Percentiles rank a stretch among this genome's conserved stretches.
Conservation (phyloP, 768 basidiomycete species). For the Suillus placidus region DNA sequence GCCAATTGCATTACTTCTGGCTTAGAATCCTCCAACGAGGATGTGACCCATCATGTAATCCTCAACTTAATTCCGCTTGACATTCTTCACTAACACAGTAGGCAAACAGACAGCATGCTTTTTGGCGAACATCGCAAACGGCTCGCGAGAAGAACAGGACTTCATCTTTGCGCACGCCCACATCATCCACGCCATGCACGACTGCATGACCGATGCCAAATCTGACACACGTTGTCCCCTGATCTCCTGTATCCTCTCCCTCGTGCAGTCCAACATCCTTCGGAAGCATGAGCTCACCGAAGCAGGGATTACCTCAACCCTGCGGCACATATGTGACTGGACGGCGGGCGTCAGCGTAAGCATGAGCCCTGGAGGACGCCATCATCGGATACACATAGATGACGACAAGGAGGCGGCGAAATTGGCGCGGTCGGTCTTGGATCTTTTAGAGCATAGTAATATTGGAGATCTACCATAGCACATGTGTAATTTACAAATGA, state of each 20-base stretch:
- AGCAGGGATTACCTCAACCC: slow-evolving; percentile 46
- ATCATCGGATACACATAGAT: slow-evolving; percentile 48
- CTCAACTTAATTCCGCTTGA: neutral
- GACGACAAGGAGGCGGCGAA: slow-evolving; percentile 64
- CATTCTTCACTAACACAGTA: neutral
- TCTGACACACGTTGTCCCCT: slow-evolving; percentile 63
- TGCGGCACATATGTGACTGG: slow-evolving; percentile 47
- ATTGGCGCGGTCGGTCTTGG: slow-evolving; percentile 57
- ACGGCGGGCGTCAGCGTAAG: slow-evolving; percentile 24
- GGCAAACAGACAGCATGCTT: slow-evolving; percentile 54
- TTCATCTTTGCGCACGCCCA: slow-evolving; percentile 52
- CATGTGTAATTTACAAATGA: neutral
- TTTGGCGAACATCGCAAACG: slow-evolving; percentile 73
- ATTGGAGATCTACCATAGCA: slow-evolving; percentile 27
- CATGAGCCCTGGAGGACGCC: slow-evolving; percentile 35
- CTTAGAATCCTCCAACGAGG: slow-evolving; percentile 54
- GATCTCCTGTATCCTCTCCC: slow-evolving; percentile 58
- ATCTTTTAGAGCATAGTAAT: slow-evolving; percentile 40
- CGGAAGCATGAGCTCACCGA: slow-evolving; percentile 44
- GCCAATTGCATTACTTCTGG: slow-evolving; percentile 49
- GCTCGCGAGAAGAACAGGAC: slow-evolving; percentile 49
- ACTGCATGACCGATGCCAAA: slow-evolving; percentile 60
- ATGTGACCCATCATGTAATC: slow-evolving; percentile 55
- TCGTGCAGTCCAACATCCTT: slow-evolving; percentile 46
- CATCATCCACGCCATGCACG: slow-evolving; percentile 57